A percentile compares a stretch with the other conserved stretches of the same genome.
phyloP scores from a whole-genome alignment of 73 alveolate species.

The Symbiodinium pilosum region DNA sequence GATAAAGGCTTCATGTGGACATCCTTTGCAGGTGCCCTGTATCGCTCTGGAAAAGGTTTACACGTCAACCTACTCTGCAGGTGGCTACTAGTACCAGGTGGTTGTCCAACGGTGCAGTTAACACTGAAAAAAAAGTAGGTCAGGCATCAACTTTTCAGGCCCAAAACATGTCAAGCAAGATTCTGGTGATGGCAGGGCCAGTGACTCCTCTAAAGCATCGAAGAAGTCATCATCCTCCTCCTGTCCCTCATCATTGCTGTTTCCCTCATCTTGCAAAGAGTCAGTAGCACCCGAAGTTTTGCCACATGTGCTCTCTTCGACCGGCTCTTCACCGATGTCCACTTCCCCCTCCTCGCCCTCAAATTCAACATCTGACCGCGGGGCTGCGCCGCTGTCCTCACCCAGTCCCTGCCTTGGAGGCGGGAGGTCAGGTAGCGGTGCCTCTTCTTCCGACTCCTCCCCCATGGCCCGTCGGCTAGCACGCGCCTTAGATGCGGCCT shows the following conservation, averaged over 20 bases:
- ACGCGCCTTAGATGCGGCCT: slow-evolving; percentile 45
- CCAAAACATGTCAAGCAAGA: background rate
- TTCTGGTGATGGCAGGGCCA: background rate
- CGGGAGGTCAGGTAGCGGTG: slow-evolving; percentile 71
- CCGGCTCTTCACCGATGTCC: background rate
- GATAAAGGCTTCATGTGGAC: too few species aligned
- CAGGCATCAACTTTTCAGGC: background rate
- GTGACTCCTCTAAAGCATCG: slow-evolving; percentile 9
- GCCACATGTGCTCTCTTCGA: background rate
- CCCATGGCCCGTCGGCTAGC: slow-evolving; percentile 35
- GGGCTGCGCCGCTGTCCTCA: background rate
- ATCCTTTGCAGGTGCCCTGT: too few species aligned
- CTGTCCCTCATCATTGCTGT: too few species aligned
- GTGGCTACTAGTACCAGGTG: too few species aligned
- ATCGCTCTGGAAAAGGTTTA: too few species aligned
- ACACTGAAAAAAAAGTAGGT: too few species aligned
- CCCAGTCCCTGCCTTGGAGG: background rate
- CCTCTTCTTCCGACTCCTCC: slow-evolving; percentile 83
- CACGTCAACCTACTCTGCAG: too few species aligned
- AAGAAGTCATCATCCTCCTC: slow-evolving; percentile 41
- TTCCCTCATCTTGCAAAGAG: background rate
- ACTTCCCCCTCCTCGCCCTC: background rate
- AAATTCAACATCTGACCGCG: background rate
- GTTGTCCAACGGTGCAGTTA: too few species aligned
- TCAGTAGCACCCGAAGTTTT: too few species aligned